phyloP scores from a whole-genome alignment of 2,329 filamentous ascomycete species.

The Rhinocladiella similis region DNA sequence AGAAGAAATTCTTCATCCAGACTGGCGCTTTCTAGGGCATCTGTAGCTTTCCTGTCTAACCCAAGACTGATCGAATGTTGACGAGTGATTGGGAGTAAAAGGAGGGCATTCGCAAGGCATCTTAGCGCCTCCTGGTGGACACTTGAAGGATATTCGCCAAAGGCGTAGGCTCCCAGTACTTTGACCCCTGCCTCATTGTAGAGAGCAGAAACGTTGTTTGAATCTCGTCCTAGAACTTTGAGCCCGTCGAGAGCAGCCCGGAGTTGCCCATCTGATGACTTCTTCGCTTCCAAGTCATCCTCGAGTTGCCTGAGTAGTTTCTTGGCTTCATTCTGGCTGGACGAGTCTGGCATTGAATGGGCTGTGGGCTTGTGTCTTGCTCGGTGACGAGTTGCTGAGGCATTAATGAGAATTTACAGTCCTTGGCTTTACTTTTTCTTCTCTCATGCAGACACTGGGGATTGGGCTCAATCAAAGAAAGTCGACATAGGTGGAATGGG shows the following conservation, averaged over 20 bases:
- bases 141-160: conserved; percentile 62
- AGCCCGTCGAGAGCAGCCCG: conserved; percentile 58
- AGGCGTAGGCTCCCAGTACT: conserved; percentile 70
- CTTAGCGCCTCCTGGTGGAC: conserved; percentile 75
- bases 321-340: conserved; percentile 68
- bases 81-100: conserved; percentile 67
- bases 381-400: not conserved
- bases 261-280: conserved; percentile 43
- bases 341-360: conserved; percentile 39
- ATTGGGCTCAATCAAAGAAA: too few relatives aligned
- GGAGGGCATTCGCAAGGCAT: conserved; percentile 80
- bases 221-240: conserved; percentile 75
- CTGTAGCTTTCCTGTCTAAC: conserved; percentile 66
- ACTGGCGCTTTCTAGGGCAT: conserved; percentile 68
- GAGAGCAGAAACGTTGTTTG: conserved; percentile 73
- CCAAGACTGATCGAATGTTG: conserved; percentile 73
- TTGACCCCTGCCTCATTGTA: conserved; percentile 78
- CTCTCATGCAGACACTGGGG: not conserved
- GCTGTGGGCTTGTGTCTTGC: not conserved
- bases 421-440: too few relatives aligned
- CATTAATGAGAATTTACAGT: not conserved
- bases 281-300: conserved; percentile 61
- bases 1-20: conserved; percentile 84
- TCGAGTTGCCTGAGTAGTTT: conserved; percentile 63
- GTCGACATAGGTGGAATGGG: too few relatives aligned